Evolutionary conservation across 306 rosid genomes (phyloP), one percentile per base, ranked within the genome.

Genomic region (Phaseolus lunatus): DNA sequence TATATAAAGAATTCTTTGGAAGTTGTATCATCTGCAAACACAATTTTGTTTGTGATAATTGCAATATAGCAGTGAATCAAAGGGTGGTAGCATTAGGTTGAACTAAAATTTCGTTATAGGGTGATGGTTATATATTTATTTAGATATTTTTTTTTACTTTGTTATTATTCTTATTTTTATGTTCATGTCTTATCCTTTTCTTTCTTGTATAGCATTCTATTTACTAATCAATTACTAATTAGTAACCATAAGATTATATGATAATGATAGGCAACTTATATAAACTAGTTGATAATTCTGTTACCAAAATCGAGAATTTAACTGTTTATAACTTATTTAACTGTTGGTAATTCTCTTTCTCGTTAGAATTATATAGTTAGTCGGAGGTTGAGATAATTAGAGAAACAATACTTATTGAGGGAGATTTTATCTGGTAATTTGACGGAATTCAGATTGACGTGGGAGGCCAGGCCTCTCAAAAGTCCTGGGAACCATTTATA

Each of bases 31-130:
- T 78, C 10, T 66, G 78, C 29, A 75, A 31, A 77, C 78, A 20
- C 66, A 70, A 77, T 77, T 84, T 66, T 88, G 81, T 37, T 70
- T 79, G 77, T 84, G 88, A 78, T 73, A 78, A 70, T 70, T 81
- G 87, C 82, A 78, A 76, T 77, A 78, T 78, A 80, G 59, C 23
- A 50, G 79, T 61, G 88, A 80, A 71, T 57, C 73, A 67, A 58
- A 44, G 81, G 79, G 73, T 49, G 78, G 45, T 77, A 45, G 59
- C 67, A 77, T 54, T 74, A 81, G 72, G 80, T 70, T 78, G 71
- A 64, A 26, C 58, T 18, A 35, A 56, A 44, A 61, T 15, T 74
- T 74, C 53, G 29, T 53, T 39, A 12, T 35, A 31, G 9, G 52
- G 54, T 47, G 43, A 57, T 58, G 14, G 23, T 61, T 24, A 35